Evolutionary conservation across 495 filamentous ascomycete genomes (phyloP).

Genomic region (Penicillium waksmanii): DNA sequence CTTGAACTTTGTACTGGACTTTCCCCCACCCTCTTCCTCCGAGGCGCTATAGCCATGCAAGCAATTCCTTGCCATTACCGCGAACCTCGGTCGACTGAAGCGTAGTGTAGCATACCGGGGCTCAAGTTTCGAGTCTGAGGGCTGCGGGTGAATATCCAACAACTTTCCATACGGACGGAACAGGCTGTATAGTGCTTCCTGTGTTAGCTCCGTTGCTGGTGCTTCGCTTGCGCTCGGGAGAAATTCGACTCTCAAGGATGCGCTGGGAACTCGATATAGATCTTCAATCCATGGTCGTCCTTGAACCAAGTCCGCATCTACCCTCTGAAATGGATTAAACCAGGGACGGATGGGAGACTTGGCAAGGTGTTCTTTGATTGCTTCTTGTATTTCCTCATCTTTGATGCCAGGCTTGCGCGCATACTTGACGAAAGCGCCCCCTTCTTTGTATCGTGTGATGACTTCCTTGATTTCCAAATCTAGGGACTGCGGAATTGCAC

Average conservation of each 20-base stretch:
- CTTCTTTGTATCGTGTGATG: slow-evolving; percentile 83
- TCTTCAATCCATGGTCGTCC: slow-evolving; percentile 97
- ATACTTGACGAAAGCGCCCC: slow-evolving; percentile 93
- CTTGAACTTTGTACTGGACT: slow-evolving; percentile 70
- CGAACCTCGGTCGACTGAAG: slow-evolving; percentile 68
- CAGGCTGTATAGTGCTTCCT: slow-evolving; percentile 83
- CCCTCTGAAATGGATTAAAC: slow-evolving; percentile 80
- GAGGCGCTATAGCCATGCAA: slow-evolving; percentile 80
- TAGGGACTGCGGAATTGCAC: slow-evolving; percentile 59
- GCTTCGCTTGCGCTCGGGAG: slow-evolving; percentile 66
- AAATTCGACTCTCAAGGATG: slow-evolving; percentile 80
- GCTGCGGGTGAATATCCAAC: slow-evolving; percentile 74
- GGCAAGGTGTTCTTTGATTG: slow-evolving; percentile 58
- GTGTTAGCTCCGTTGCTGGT: slow-evolving; percentile 73
- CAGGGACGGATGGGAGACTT: slow-evolving; percentile 80
- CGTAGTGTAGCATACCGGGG: slow-evolving; percentile 81
- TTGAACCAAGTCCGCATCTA: slow-evolving; percentile 69
- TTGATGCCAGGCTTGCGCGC: slow-evolving; percentile 56
- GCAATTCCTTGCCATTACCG: slow-evolving; percentile 90
- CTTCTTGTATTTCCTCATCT: slow-evolving; percentile 60
- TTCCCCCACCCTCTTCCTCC: slow-evolving; percentile 70
- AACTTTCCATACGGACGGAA: slow-evolving; percentile 92
- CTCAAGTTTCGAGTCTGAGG: slow-evolving; percentile 78
- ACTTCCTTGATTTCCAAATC: slow-evolving; percentile 77
- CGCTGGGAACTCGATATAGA: slow-evolving; percentile 78